Percentiles rank a stretch among this genome's conserved stretches.
Conservation (phyloP, 208 protist genomes). For the Lotmaria passim region DNA sequence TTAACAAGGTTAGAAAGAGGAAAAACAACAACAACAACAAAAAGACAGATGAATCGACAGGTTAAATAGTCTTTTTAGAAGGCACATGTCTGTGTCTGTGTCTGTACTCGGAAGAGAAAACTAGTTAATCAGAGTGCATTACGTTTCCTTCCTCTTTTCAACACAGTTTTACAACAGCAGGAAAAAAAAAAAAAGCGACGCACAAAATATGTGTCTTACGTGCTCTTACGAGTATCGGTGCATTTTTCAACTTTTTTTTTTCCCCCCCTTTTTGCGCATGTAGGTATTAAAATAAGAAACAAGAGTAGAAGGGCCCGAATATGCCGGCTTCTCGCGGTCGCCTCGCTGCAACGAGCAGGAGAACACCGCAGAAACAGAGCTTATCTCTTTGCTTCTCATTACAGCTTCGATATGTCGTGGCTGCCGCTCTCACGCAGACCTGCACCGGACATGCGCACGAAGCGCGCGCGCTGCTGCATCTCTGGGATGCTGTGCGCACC, state of each 20-base stretch:
- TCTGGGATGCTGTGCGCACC: slow-evolving; percentile 75
- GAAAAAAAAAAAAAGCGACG: slow-evolving; percentile 8
- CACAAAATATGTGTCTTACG: neutral
- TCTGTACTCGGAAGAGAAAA: slow-evolving; percentile 22
- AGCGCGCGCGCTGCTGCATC: slow-evolving; percentile 82
- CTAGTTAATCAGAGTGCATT: slow-evolving; percentile 22
- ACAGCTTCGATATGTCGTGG: slow-evolving; percentile 91
- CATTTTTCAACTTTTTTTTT: slow-evolving; percentile 11
- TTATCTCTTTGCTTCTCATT: too few species aligned
- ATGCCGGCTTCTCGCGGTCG: too few species aligned
- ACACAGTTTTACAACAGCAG: slow-evolving; percentile 1
- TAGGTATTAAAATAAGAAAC: slow-evolving; percentile 1
- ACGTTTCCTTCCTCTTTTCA: slow-evolving; percentile 20
- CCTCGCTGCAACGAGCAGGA: too few species aligned
- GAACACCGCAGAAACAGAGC: too few species aligned
- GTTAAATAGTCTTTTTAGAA: slow-evolving; percentile 1
- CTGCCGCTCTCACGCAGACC: slow-evolving; percentile 87
- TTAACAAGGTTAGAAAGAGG: too few species aligned
- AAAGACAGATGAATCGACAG: too few species aligned
- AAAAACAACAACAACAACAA: too few species aligned
- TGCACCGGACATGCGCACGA: slow-evolving; percentile 84
- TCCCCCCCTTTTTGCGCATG: slow-evolving; percentile 7
- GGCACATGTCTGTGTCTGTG: neutral
- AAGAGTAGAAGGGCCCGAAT: too few species aligned
- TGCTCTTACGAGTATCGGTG: neutral